Percentiles rank a stretch among this genome's conserved stretches.
Conservation (phyloP, 2,329 filamentous ascomycete species). For the Neobulgaria alba region DNA sequence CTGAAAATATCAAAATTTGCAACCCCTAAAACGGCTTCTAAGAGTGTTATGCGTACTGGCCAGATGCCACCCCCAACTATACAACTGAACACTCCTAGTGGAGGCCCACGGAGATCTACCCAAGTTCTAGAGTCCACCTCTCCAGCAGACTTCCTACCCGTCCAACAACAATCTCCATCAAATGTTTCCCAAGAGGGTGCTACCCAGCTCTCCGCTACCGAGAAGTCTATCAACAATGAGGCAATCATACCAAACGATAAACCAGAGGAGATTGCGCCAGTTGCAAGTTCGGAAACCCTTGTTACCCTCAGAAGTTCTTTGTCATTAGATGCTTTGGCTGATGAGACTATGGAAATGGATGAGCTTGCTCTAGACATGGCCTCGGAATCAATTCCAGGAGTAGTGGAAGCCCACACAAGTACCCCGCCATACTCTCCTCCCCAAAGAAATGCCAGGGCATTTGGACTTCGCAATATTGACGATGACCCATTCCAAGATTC, state of each 20-base stretch:
- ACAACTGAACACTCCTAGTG: constrained; percentile 3
- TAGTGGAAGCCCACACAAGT: constrained; percentile 11
- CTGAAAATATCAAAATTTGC: constrained; percentile 27
- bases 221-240: constrained; percentile 1
- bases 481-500: constrained; percentile 39
- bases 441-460: constrained; percentile 20
- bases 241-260: not conserved
- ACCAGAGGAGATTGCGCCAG: not conserved
- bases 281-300: too few species aligned
- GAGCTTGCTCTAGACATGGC: constrained; percentile 11
- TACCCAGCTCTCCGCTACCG: constrained; percentile 21
- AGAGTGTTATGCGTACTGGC: constrained; percentile 18
- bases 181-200: constrained; percentile 31
- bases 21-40: constrained; percentile 23
- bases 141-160: not conserved
- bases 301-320: too few species aligned
- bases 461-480: constrained; percentile 41
- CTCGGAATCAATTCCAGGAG: too few species aligned
- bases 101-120: constrained; percentile 1
- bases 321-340: not conserved
- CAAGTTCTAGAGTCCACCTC: not conserved
- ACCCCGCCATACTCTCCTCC: constrained; percentile 21
- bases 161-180: constrained; percentile 15
- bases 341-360: constrained; percentile 12
- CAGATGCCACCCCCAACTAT: constrained; percentile 16